Percentiles rank a stretch among this genome's conserved stretches.
phyloP scores from a whole-genome alignment of 1,284 basidiomycete genomes.

The Tilletia walkeri region DNA sequence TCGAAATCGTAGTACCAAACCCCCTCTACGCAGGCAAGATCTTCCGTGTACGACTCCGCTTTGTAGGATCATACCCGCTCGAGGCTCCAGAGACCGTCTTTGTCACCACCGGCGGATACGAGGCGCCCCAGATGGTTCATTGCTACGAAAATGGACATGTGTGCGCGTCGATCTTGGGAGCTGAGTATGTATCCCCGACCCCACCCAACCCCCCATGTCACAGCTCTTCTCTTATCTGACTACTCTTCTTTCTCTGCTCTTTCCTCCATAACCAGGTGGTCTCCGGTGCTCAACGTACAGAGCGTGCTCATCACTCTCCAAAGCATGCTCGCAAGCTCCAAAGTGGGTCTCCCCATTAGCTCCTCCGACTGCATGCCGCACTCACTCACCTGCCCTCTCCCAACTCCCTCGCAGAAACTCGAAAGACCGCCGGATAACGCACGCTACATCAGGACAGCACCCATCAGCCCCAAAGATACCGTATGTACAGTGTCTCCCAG shows the following conservation, averaged over 20 bases:
- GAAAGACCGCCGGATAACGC: slow-evolving; percentile 48
- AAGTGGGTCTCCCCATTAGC: slow-evolving; percentile 18
- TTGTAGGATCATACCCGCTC: slow-evolving; percentile 48
- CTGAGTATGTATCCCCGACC: slow-evolving; percentile 23
- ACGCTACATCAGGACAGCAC: background rate
- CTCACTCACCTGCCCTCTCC: background rate
- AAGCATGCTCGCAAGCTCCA: slow-evolving; percentile 53
- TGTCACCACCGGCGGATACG: slow-evolving; percentile 42
- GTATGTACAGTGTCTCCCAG: background rate
- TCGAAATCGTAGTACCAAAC: slow-evolving; percentile 38
- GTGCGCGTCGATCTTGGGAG: slow-evolving; percentile 46
- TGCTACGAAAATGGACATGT: slow-evolving; percentile 52
- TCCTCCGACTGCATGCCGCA: background rate
- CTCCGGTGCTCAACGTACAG: slow-evolving; percentile 48
- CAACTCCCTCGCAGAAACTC: slow-evolving; percentile 26
- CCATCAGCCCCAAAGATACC: slow-evolving; percentile 9
- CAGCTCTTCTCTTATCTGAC: background rate
- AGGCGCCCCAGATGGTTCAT: slow-evolving; percentile 44
- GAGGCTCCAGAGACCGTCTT: slow-evolving; percentile 53
- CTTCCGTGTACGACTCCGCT: slow-evolving; percentile 50
- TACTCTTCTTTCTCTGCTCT: background rate
- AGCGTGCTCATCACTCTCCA: slow-evolving; percentile 50
- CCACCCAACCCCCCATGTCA: background rate
- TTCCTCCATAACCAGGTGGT: slow-evolving; percentile 29
- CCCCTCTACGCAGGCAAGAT: slow-evolving; percentile 41